Conservation (phyloP, 2,329 filamentous ascomycete species). For the Dothideomycetes sp. region DNA sequence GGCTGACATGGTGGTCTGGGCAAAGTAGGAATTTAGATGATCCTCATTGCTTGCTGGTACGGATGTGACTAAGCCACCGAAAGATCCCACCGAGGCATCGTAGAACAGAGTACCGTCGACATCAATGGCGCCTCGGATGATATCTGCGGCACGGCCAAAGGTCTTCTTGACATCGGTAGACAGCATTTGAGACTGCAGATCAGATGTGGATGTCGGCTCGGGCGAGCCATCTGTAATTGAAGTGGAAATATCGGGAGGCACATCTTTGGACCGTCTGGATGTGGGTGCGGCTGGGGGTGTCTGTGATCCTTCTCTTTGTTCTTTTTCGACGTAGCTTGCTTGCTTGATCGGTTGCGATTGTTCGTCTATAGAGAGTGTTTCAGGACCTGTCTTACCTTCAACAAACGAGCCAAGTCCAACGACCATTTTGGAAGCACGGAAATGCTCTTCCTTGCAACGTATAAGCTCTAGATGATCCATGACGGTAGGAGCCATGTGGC, state of each 20-base stretch:
- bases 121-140: conserved; percentile 40
- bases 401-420: conserved; percentile 44
- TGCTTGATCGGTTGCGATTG: too few relatives aligned
- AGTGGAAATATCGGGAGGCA: not conserved
- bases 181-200: conserved; percentile 7
- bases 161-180: conserved; percentile 23
- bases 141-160: conserved; percentile 39
- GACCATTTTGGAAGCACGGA: conserved; percentile 45
- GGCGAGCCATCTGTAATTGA: too few relatives aligned
- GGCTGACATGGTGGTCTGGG: not conserved
- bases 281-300: too few relatives aligned
- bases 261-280: not conserved
- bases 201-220: not conserved
- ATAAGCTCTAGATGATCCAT: conserved; percentile 55
- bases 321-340: too few relatives aligned
- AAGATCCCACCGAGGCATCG: conserved; percentile 26
- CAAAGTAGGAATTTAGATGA: not conserved
- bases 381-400: conserved; percentile 15
- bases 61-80: conserved; percentile 18
- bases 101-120: conserved; percentile 42
- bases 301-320: too few relatives aligned
- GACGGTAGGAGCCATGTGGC: conserved; percentile 47
- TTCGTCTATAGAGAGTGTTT: not conserved
- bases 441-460: conserved; percentile 43
- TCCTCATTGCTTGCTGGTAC: not conserved